A percentile compares a stretch with the other conserved stretches of the same genome.
Conservation (phyloP, 768 basidiomycete genomes). For the Hirschioporus abietinus region DNA sequence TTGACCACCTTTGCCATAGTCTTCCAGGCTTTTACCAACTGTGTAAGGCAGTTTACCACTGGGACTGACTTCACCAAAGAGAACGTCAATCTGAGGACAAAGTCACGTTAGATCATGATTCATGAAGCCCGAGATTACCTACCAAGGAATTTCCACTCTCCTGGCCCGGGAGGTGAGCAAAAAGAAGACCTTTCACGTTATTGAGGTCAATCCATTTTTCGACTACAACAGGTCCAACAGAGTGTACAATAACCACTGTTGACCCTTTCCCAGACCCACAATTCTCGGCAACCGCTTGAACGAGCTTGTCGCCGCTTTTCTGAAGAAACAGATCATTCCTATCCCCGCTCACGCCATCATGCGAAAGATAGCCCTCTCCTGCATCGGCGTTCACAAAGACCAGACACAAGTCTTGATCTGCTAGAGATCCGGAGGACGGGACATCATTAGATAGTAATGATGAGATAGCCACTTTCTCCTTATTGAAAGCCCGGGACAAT, state of each 20-base stretch:
- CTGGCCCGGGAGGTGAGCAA: slow-evolving; percentile 40
- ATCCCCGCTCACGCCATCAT: slow-evolving; percentile 14
- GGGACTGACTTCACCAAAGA: slow-evolving; percentile 47
- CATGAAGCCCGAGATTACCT: background rate
- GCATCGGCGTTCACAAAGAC: slow-evolving; percentile 34
- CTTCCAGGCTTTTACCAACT: slow-evolving; percentile 38
- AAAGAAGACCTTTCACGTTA: slow-evolving; percentile 26
- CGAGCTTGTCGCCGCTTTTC: slow-evolving; percentile 31
- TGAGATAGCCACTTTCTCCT: background rate
- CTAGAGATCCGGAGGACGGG: slow-evolving; percentile 8
- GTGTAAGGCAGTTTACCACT: slow-evolving; percentile 50
- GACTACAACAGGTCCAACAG: slow-evolving; percentile 29
- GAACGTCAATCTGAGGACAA: slow-evolving; percentile 29
- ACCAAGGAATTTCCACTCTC: slow-evolving; percentile 46
- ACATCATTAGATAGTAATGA: background rate
- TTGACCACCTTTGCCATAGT: slow-evolving; percentile 33
- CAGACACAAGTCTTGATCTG: slow-evolving; percentile 27
- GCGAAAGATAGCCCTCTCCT: slow-evolving; percentile 36
- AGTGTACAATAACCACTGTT: slow-evolving; percentile 37
- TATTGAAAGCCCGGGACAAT: slow-evolving; percentile 1
- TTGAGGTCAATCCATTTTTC: slow-evolving; percentile 37
- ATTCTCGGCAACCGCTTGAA: slow-evolving; percentile 26
- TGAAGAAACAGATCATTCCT: slow-evolving; percentile 28
- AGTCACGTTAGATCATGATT: background rate
- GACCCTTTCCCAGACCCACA: slow-evolving; percentile 13